Evolutionary conservation across 345 rosid genomes (phyloP), one percentile per base, ranked within the genome.

Genomic region (Rhizophora apiculata): DNA sequence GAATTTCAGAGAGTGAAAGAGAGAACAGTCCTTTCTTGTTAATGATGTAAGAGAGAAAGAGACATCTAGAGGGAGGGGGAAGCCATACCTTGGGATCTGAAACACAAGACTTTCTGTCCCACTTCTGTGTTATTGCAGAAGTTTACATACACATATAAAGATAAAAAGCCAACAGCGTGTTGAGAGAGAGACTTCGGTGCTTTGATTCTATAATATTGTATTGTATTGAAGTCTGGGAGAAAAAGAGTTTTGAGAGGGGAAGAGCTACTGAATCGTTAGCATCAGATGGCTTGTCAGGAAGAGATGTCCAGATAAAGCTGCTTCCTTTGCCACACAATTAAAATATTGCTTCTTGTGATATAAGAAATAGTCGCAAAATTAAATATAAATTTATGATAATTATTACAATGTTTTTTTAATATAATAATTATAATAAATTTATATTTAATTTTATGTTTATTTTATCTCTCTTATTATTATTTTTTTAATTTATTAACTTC

Each of bases 21-120:
- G 26, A 57, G 62, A 74, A 74, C 78, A 74, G 78, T 72, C 64
- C 10, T 75, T 74, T 79, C 66, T 68, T 62, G 76, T 65, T 72
- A 69, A 58, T 72, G 55, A 68, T 34, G 83, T 71, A 20, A 54
- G 66, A 62, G 18, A 49, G 68, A 55, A 43, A 39, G 62, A 58
- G 29, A 56, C 30, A 22, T 22, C 8, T 55, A 48, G 43, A 43
- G 51, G n/a, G 36, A 60, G 43, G 26, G 46, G 58, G 63, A 39
- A 37, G 55, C 61, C 43, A 57, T 32, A 60, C 74, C 63, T 85
- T 77, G 89, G 89, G 89, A 85, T 85, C 85, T 65, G 86, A 73
- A 71, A 75, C 74, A 65, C 76, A 62, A 69, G 65, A 73, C 83
- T 81, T 79, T 77, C 84, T 85, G 88, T 51, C 78, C 78, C 71